Base-by-base conservation (phyloP, 116 monocot genomes). In the Zostera marina region DNA sequence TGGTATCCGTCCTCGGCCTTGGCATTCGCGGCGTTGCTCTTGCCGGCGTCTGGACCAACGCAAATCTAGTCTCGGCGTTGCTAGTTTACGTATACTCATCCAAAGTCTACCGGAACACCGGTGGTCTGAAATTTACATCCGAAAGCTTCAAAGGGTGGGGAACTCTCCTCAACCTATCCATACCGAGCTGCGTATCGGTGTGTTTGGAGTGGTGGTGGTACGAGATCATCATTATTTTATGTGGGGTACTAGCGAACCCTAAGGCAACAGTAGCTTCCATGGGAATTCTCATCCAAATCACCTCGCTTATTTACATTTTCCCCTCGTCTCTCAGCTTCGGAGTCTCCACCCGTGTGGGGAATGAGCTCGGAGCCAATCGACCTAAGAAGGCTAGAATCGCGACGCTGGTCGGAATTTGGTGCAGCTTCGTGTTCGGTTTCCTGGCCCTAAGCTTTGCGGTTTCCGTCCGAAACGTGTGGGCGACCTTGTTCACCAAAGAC, bases 151-250 rank as follows among this genome's bases (percentile, higher is more conserved):
- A 44, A 5, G 75, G 70, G 2, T 75, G 75, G 75, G 41, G 24
- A 11, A 16, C 61, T 14, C 70, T 75, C 22, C 62, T 70, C 60
- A 54, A 53, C 8, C 75, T 75, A 1, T 65, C 75, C 1, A 58
- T 76, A 8, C 76, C 76, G 10, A 76, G 58, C 38, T 76, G 75
- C 70, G 66, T 66, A 14, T 70, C 77, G 58, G 73, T 78, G 8
- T 78, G 78, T 61, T 53, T 78, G 11, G 78, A 78, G 62, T 78
- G 78, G 78, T 78, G 73, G 78, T 72, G 77, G 77, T 77, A 69
- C 67, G 73, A 77, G 66, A 54, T 77, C 26, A 72, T 77, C 72
- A 77, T 77, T 21, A n/a, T 75, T 48, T 46, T 75, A 22, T 75
- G 66, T 56, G 71, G 76, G 8, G 52, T 71, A 2, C 65, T 76